Evolutionary conservation across 1,284 basidiomycete species (phyloP), one percentile per base, ranked within the genome.

Genomic region (Leccinum brunneo-olivaceum): DNA sequence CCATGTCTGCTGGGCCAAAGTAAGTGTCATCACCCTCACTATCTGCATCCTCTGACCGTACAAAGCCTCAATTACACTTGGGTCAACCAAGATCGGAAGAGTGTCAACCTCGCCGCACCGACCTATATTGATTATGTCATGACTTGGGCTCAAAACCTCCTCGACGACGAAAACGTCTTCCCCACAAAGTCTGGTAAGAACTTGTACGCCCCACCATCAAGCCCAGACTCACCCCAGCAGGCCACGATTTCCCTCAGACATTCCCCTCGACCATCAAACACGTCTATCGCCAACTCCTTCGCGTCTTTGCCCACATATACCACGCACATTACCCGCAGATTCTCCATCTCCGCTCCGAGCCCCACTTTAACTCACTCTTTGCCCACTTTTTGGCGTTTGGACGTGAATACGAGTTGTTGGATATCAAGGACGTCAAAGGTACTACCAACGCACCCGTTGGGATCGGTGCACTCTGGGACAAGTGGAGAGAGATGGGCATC

Each of bases 81-180:
- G 95, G 89, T 96, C 57, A 96, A 97, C 67, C 84, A 90, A 58
- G 90, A 90, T 65, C 87, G 93, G 44, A 94, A 94, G 62, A 88
- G 86, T 53, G 90, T 98, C 32, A 83, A 95, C 54, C 74, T 99
- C 0, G 86, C 95, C 12, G 95, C 95, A 4, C 90, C 95, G 6
- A 95, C 92, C 20, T 98, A 98, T 67, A 94, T 98, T 52, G 95
- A 98, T 71, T 98, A 95, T 64, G 94, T 98, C 52, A 94, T 98
- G 89, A 94, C 91, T 10, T 98, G 94, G 94, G 79, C 96, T 5
- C 92, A 97, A 60, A 94, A 94, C 57, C 72, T 96, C 21, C 74
- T 98, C 28, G 86, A 93, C 55, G 95, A 98, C 66, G 93, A 97
- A 58, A 78, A 71, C 48, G 83, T 88, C 21, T 98, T 98, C 70